Base-by-base conservation (phyloP, 352 stramenopile species). In the Pythium guiyangense region DNA sequence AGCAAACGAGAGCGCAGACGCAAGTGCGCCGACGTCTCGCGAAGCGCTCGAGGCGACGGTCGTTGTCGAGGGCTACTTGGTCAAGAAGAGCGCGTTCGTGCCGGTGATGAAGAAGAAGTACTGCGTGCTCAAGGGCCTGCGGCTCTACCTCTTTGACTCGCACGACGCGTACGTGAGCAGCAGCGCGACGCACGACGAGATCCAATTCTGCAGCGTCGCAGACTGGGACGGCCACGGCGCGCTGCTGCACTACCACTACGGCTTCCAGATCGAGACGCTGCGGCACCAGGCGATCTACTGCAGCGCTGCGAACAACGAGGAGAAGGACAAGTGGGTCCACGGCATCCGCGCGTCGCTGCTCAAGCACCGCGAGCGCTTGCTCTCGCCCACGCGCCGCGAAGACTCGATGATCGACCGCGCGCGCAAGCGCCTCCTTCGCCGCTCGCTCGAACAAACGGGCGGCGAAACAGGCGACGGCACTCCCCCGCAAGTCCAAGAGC, bases 161-260 rank as follows among this genome's bases (percentile, higher is more conserved):
- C 69, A 81, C 45, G 69, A 81, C 6, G 73, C 58, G 14, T 79
- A 70, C 57, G 25, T 72, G n/a, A 57, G 34, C 17, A 39, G 67
- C 2, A 59, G 65, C 25, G 44, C 48, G 15, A 46, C 4, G 2
- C 46, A 60, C 29, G 65, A 66, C 1, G 54, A 71, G 12, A 65
- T 78, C 29, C 57, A 72, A 2, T 54, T 80, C 20, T 74, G 63
- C 29, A 63, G 69, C 9, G 68, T 88, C 11, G 81, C 69, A 1
- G 77, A 82, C 9, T 90, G 79, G 79, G 76, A 92, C 31, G 83
- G 80, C 26, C 70, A 86, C 43, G 69, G 71, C 10, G 56, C 75
- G 14, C 47, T 90, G 37, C 64, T 91, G 51, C 77, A 86, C 49
- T 92, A 92, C 64, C 67, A 82, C 18, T 70, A 92, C 55, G 76